Evolutionary conservation across 306 rosid species (phyloP).

Genomic region (Sechiopsis laciniata): DNA sequence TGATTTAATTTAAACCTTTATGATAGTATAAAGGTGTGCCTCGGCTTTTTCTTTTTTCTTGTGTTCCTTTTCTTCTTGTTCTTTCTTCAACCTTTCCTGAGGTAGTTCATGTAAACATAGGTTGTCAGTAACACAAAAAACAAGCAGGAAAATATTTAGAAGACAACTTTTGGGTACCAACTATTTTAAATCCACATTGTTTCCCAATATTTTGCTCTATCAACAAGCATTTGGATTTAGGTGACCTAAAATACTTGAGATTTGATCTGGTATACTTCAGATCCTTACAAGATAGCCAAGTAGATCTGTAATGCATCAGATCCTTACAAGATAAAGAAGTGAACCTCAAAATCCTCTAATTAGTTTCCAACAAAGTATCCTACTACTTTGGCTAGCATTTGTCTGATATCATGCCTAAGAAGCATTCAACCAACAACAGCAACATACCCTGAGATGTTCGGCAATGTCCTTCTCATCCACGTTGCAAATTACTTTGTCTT

Average conservation of each 20-base stretch:
- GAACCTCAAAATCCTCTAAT: constrained; percentile 18
- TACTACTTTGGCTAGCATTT: constrained; percentile 23
- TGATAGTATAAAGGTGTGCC: constrained; percentile 78
- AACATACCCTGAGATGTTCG: constrained; percentile 87
- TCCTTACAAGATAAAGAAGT: constrained; percentile 22
- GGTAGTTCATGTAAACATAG: constrained; percentile 3
- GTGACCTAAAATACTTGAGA: constrained; percentile 16
- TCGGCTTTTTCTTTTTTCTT: constrained; percentile 82
- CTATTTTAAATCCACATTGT: not conserved
- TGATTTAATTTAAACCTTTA: constrained; percentile 49
- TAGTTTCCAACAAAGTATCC: constrained; percentile 21
- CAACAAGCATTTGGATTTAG: constrained; percentile 15
- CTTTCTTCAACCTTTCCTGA: constrained; percentile 87
- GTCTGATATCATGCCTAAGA: constrained; percentile 9
- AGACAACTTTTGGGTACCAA: not conserved
- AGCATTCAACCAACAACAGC: constrained; percentile 22
- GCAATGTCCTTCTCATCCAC: constrained; percentile 99
- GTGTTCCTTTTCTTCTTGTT: constrained; percentile 84
- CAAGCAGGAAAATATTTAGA: not conserved
- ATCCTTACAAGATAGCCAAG: constrained; percentile 16
- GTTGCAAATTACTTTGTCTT: constrained; percentile 88
- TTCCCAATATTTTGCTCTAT: constrained; percentile 14
- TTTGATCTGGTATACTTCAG: constrained; percentile 16
- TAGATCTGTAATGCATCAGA: constrained; percentile 20
- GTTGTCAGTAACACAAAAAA: not conserved